phyloP scores from a whole-genome alignment of 169 alveolate genomes.

The Fabrea salina region DNA sequence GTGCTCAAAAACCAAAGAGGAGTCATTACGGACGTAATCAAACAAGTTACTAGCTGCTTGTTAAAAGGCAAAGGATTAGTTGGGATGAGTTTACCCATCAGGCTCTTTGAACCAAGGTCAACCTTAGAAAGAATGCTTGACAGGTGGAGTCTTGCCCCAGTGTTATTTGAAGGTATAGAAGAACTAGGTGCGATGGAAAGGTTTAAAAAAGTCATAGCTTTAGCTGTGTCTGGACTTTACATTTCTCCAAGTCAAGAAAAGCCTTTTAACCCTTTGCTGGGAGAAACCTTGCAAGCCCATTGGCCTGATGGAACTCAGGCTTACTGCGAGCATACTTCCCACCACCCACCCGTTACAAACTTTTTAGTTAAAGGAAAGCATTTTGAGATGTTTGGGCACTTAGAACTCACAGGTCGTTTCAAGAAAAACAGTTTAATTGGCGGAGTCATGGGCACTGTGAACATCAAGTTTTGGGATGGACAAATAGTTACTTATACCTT shows the following conservation, averaged over 20 bases:
- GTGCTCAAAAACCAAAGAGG: slow-evolving; percentile 50
- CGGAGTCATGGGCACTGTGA: neutral
- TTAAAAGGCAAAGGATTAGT: slow-evolving; percentile 73
- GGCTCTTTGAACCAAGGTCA: slow-evolving; percentile 76
- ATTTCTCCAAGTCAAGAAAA: slow-evolving; percentile 50
- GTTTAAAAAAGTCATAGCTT: slow-evolving; percentile 70
- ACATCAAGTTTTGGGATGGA: neutral
- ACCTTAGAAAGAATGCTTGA: slow-evolving; percentile 77
- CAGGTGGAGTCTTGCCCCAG: slow-evolving; percentile 74
- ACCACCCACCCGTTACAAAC: slow-evolving; percentile 74
- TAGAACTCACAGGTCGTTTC: neutral
- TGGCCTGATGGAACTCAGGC: slow-evolving; percentile 71
- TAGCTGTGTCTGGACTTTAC: slow-evolving; percentile 66
- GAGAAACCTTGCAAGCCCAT: slow-evolving; percentile 82
- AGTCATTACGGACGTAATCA: slow-evolving; percentile 50
- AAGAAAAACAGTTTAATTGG: slow-evolving; percentile 9
- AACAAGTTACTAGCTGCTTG: slow-evolving; percentile 52
- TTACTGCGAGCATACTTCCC: slow-evolving; percentile 69
- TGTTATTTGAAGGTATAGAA: slow-evolving; percentile 49
- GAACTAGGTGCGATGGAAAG: slow-evolving; percentile 58
- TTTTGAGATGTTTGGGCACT: neutral
- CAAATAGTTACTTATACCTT: neutral
- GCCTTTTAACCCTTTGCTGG: slow-evolving; percentile 86
- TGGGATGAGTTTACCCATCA: slow-evolving; percentile 70
- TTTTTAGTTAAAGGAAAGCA: neutral